Percentiles rank a stretch among this genome's conserved stretches.
phyloP scores from a whole-genome alignment of 306 rosid genomes.

The Fagus sylvatica region DNA sequence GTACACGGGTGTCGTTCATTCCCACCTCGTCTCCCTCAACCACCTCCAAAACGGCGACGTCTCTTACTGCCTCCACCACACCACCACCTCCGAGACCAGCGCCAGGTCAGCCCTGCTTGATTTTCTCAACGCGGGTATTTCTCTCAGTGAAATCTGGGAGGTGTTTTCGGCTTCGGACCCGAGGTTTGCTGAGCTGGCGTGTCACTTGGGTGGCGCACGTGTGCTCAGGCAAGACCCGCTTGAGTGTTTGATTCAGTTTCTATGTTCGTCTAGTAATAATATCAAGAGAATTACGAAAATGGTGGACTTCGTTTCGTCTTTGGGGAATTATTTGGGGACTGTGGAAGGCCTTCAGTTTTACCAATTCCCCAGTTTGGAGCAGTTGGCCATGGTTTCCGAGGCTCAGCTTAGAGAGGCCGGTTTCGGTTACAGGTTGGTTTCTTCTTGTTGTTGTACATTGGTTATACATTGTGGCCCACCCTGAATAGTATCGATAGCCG shows the following conservation, averaged over 20 bases:
- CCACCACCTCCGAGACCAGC: conserved; percentile 24
- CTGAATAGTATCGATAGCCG: no score
- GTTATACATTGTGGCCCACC: neutral
- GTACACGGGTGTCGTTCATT: conserved; percentile 73
- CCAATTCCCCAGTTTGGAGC: conserved; percentile 65
- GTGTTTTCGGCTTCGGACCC: conserved; percentile 62
- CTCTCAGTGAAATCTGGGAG: conserved; percentile 65
- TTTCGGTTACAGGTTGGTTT: conserved; percentile 80
- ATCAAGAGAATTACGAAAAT: conserved; percentile 81
- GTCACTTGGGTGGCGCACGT: conserved; percentile 63
- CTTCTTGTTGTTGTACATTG: neutral
- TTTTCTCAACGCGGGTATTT: conserved; percentile 67
- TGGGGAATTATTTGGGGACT: conserved; percentile 60
- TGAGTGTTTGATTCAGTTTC: conserved; percentile 88
- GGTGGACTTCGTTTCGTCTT: conserved; percentile 80
- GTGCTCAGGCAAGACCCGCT: conserved; percentile 92
- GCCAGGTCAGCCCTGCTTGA: conserved; percentile 54
- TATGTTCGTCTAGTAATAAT: conserved; percentile 89
- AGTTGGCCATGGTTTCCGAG: conserved; percentile 61
- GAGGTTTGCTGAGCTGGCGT: conserved; percentile 64
- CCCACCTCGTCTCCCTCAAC: conserved; percentile 76
- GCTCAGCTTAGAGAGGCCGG: conserved; percentile 78
- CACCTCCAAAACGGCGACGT: conserved; percentile 70
- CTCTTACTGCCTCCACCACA: conserved; percentile 56
- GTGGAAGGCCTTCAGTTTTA: conserved; percentile 68